Evolutionary conservation across 371 early-diverging fungal species (phyloP).

Genomic region (Gilbertella persicaria): DNA sequence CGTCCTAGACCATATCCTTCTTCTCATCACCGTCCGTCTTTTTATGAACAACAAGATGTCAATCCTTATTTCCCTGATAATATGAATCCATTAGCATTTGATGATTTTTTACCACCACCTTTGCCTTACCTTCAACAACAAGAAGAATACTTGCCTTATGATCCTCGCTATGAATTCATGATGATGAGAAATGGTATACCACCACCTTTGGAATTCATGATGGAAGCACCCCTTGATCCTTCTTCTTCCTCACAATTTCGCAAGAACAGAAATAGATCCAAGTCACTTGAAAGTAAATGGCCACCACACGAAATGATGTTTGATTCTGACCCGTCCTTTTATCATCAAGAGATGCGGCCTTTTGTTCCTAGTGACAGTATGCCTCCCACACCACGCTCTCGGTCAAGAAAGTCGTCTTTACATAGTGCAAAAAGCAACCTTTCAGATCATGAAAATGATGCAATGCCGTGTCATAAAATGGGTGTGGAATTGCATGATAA

Average conservation of each 20-base stretch:
- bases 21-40: background rate
- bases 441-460: conserved; percentile 1
- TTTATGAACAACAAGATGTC: background rate
- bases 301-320: too few relatives aligned
- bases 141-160: background rate
- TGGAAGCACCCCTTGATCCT: too few relatives aligned
- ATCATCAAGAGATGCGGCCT: background rate
- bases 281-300: too few relatives aligned
- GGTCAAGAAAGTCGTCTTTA: conserved; percentile 19
- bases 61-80: background rate
- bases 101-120: background rate
- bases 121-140: background rate
- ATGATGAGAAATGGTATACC: too few relatives aligned
- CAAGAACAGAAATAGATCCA: too few relatives aligned
- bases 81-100: background rate
- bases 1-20: background rate
- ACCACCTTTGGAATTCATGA: too few relatives aligned
- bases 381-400: background rate
- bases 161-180: background rate
- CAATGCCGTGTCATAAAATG: background rate
- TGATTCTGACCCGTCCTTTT: background rate
- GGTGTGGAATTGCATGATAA: background rate
- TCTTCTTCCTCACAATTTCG: too few relatives aligned
- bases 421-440: conserved; percentile 16
- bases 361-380: background rate